Percentiles rank a stretch among this genome's conserved stretches.
Evolutionary conservation across 257 asterid genomes (phyloP).

Genomic region (Solanum pennellii): DNA sequence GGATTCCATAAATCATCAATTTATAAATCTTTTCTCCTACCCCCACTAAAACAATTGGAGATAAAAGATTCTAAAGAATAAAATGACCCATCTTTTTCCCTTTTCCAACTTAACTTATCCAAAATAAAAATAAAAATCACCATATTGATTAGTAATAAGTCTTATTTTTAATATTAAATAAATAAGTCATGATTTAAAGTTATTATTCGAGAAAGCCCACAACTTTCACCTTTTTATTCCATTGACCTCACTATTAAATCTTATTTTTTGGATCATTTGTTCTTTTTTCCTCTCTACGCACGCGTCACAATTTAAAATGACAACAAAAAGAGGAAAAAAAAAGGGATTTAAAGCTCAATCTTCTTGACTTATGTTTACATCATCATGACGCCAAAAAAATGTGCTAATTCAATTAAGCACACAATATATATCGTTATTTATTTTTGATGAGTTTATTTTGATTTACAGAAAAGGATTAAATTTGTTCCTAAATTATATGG

Average conservation of each 20-base stretch:
- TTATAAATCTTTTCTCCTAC: neutral
- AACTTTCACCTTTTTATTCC: conserved; percentile 6
- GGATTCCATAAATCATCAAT: neutral
- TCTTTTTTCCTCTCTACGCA: neutral
- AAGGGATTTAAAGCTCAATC: neutral
- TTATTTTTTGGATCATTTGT: neutral
- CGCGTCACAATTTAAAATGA: neutral
- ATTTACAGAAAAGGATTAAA: neutral
- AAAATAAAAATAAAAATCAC: neutral
- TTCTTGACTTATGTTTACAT: neutral
- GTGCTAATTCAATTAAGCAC: neutral
- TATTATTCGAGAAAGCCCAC: conserved; percentile 6
- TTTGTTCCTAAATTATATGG: neutral
- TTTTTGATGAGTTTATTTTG: neutral
- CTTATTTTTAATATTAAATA: neutral
- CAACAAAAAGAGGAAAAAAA: neutral
- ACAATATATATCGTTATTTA: neutral
- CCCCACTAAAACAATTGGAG: neutral
- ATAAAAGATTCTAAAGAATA: neutral
- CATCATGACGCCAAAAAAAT: neutral
- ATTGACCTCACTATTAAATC: neutral
- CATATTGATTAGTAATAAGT: neutral
- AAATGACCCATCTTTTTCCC: neutral
- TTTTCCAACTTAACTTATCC: neutral
- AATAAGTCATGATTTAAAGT: neutral